A percentile compares a stretch with the other conserved stretches of the same genome.
These are phyloP conservation scores for Bathelium albidoporum DNA, from an alignment of 495 filamentous ascomycete species.

Conservation along the genomic window DNA sequence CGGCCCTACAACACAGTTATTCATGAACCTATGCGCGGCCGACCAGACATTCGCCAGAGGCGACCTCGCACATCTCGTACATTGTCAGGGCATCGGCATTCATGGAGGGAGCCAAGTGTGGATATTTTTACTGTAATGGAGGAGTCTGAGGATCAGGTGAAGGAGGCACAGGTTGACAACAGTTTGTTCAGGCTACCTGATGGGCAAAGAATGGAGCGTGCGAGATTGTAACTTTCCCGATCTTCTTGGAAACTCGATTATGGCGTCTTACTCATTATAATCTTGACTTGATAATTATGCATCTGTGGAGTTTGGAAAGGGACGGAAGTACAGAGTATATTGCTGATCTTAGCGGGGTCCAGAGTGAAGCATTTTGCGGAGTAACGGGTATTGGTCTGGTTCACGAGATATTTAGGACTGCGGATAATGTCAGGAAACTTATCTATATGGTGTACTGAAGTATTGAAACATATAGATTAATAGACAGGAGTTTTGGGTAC, in stretches of 20 bases:
- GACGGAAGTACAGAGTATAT: neutral
- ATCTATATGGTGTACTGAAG: neutral
- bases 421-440: neutral
- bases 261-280: neutral
- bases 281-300: neutral
- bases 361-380: neutral
- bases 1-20: neutral
- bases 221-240: neutral
- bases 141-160: constrained; percentile 16
- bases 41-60: neutral
- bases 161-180: neutral
- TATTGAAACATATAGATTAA: neutral
- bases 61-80: constrained; percentile 20
- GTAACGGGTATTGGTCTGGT: neutral
- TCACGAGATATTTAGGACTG: too few species aligned
- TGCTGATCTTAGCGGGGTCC: neutral
- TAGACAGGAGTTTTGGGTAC: too few species aligned
- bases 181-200: neutral
- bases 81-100: constrained; percentile 29
- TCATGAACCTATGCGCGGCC: neutral
- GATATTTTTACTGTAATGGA: constrained; percentile 33
- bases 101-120: constrained; percentile 33
- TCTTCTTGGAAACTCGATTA: neutral
- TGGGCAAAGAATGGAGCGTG: neutral
- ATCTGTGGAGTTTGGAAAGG: neutral